Conservation (phyloP, 345 rosid species). For the Diplotaxis tenuifolia region DNA sequence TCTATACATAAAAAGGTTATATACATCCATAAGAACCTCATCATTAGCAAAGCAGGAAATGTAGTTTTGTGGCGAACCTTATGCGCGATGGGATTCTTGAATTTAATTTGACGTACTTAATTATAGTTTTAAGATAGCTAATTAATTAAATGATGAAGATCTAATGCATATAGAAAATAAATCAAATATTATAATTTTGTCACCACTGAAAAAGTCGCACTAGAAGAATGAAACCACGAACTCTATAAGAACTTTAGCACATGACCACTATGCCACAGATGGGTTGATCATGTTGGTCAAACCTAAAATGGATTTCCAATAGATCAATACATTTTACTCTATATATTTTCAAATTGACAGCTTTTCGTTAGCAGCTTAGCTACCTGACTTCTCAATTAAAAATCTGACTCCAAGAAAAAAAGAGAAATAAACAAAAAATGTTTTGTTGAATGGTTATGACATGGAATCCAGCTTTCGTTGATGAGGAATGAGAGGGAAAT, state of each 20-base stretch:
- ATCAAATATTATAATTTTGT: background rate
- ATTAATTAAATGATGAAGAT: constrained; percentile 11
- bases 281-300: background rate
- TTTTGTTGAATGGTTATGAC: constrained; percentile 60
- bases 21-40: constrained; percentile 48
- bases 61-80: constrained; percentile 79
- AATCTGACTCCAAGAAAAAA: background rate
- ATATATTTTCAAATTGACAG: background rate
- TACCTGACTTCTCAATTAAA: background rate
- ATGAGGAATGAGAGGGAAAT: constrained; percentile 57
- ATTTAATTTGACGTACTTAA: constrained; percentile 19
- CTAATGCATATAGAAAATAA: constrained; percentile 7
- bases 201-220: constrained; percentile 17
- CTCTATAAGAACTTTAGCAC: constrained; percentile 5
- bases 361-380: background rate
- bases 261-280: constrained; percentile 8
- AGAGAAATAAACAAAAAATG: background rate
- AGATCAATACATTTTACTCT: background rate
- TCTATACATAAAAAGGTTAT: constrained; percentile 9
- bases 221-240: background rate
- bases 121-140: background rate
- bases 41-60: constrained; percentile 59
- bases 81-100: constrained; percentile 45
- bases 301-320: background rate
- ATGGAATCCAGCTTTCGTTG: constrained; percentile 60